Base-by-base conservation (phyloP, 805 yeast genomes). In the Nakazawaea wickerhamii region DNA sequence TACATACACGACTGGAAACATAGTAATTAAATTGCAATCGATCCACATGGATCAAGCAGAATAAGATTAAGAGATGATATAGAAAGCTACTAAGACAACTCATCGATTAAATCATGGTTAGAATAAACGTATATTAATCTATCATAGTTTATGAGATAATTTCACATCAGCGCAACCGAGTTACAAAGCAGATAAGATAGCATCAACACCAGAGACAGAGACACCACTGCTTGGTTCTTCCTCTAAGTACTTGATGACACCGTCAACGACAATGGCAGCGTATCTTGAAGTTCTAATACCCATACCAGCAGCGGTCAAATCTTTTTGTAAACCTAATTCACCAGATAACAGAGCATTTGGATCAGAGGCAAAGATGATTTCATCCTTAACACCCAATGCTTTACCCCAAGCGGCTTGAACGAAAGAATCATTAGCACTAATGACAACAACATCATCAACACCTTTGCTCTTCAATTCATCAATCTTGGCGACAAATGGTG, bases 201-300 rank as follows among this genome's bases (percentile, higher is more conserved):
- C 70, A 33, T 73, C 75, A 41, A 53, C 61, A 28, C 75, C 70
- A 43, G 75, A 67, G 41, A 68, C 73, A 35, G 64, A 54, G 37
- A 73, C 74, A 33, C 59, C 75, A n/a, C 49, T 54, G 27, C 61
- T 65, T 9, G 65, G 56, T 60, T 75, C 81, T 46, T 60, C 61
- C 49, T 73, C 79, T 14, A 53, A 41, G 44, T 64, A 64, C 28
- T 49, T 48, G 42, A 62, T 51, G 17, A 46, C 45, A 26, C 64
- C 63, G 34, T 60, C 55, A 40, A 77, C 79, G 41, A 84, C 79
- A 48, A 88, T 68, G 45, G 82, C 65, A 34, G 91, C 88, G 64
- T 79, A 86, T 65, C 96, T 77, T 49, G 71, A 68, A 41, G 85
- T 75, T 65, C 90, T 74, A 45, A 64, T 57, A 19, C 81, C 79